A percentile compares a stretch with the other conserved stretches of the same genome.
Conservation (phyloP, 106 monocot species). For the Alisma plantagoaquatica region DNA sequence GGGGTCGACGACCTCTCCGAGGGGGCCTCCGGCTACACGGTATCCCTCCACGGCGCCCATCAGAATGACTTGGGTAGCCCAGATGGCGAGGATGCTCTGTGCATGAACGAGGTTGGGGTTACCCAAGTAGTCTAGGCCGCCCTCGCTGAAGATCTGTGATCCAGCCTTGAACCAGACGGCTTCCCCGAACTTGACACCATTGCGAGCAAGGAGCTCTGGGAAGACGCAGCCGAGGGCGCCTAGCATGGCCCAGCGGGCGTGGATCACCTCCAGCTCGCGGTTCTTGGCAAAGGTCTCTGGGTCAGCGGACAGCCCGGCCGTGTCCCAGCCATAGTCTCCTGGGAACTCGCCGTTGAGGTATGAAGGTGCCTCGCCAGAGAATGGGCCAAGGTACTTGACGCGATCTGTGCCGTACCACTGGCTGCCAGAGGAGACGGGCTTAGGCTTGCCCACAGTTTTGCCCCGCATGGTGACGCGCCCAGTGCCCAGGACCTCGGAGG, state of each 20-base stretch:
- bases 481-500: too few species aligned
- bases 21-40: slow-evolving; percentile 18
- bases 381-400: too few species aligned
- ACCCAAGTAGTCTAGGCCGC: slow-evolving; percentile 4
- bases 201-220: slow-evolving; percentile 4
- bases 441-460: too few species aligned
- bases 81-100: slow-evolving; percentile 4
- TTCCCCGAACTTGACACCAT: slow-evolving; percentile 7
- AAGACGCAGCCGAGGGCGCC: slow-evolving; percentile 4
- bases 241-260: slow-evolving; percentile 1
- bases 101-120: slow-evolving; percentile 4
- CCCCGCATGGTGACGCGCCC: too few species aligned
- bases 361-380: too few species aligned
- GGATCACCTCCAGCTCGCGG: slow-evolving; percentile 6
- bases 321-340: slow-evolving; percentile 13
- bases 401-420: too few species aligned
- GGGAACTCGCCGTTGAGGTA: too few species aligned
- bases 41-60: neutral
- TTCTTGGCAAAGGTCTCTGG: slow-evolving; percentile 8
- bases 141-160: slow-evolving; percentile 5
- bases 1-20: slow-evolving; percentile 27
- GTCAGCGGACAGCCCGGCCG: neutral
- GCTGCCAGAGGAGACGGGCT: too few species aligned
- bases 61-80: neutral
- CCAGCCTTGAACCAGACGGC: slow-evolving; percentile 13